phyloP scores from a whole-genome alignment of 805 yeast species.

The Nakazawaea anatomiae region DNA sequence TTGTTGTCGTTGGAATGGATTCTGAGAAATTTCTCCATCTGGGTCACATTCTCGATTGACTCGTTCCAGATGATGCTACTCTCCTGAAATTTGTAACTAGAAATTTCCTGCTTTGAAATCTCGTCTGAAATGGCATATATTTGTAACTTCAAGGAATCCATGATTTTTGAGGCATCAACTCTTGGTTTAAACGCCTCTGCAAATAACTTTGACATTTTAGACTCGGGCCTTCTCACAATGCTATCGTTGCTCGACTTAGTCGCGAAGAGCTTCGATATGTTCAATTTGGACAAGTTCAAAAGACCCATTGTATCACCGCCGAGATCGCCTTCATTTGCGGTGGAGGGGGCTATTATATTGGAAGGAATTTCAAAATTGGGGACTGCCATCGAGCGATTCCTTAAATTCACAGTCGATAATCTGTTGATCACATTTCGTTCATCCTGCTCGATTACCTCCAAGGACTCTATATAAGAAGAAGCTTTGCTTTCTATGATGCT shows the following conservation, averaged over 20 bases:
- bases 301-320: background rate
- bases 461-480: conserved; percentile 34
- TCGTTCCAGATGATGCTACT: conserved; percentile 20
- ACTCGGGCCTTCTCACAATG: background rate
- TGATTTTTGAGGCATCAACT: conserved; percentile 14
- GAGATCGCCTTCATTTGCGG: background rate
- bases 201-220: background rate
- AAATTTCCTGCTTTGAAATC: conserved; percentile 13
- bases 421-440: conserved; percentile 6
- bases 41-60: conserved; percentile 17
- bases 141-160: conserved; percentile 19
- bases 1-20: conserved; percentile 10
- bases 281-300: background rate
- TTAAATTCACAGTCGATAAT: conserved; percentile 2
- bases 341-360: background rate
- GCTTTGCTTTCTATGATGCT: conserved; percentile 45
- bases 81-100: conserved; percentile 17
- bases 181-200: background rate
- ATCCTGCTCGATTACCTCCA: conserved; percentile 18
- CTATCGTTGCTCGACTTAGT: background rate
- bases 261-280: background rate
- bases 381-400: background rate
- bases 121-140: conserved; percentile 21
- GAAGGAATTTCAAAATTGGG: background rate
- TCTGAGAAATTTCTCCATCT: conserved; percentile 18